Percentiles rank a stretch among this genome's conserved stretches.
Evolutionary conservation across 164 flowering plant species (phyloP).

Genomic region (Stephania cephalantha): DNA sequence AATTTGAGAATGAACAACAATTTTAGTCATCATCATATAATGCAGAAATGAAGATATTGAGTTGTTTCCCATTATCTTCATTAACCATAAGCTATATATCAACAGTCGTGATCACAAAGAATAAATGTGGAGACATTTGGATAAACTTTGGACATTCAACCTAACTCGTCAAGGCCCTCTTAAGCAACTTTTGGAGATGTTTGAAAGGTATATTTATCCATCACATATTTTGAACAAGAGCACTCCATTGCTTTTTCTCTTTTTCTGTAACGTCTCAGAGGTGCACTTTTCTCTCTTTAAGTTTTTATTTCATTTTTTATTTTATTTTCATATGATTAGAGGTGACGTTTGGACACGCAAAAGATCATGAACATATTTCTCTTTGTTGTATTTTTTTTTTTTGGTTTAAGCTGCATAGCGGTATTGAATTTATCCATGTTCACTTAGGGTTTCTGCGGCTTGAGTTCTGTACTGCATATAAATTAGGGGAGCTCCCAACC

Average conservation of each 20-base stretch:
- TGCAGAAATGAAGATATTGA: not conserved
- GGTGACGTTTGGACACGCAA: not conserved
- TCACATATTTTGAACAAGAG: not conserved
- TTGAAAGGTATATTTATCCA: not conserved
- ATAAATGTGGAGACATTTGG: conserved; percentile 1
- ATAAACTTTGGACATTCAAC: not conserved
- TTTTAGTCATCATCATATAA: too few species aligned
- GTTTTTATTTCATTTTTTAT: not conserved
- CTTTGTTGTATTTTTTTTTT: too few species aligned
- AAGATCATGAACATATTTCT: not conserved
- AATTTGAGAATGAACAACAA: too few species aligned
- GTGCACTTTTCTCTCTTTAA: not conserved
- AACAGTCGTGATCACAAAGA: not conserved
- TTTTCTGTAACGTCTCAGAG: not conserved
- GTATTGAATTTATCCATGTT: too few species aligned
- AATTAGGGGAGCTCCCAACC: too few species aligned
- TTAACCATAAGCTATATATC: not conserved
- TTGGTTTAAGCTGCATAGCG: too few species aligned
- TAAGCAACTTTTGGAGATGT: not conserved
- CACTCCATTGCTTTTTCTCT: not conserved
- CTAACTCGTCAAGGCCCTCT: not conserved
- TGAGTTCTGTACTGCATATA: too few species aligned
- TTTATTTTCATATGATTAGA: not conserved
- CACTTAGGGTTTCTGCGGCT: too few species aligned
- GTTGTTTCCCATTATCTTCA: not conserved